phyloP scores from a whole-genome alignment of 305 asterid genomes.

The Striga hermonthica region DNA sequence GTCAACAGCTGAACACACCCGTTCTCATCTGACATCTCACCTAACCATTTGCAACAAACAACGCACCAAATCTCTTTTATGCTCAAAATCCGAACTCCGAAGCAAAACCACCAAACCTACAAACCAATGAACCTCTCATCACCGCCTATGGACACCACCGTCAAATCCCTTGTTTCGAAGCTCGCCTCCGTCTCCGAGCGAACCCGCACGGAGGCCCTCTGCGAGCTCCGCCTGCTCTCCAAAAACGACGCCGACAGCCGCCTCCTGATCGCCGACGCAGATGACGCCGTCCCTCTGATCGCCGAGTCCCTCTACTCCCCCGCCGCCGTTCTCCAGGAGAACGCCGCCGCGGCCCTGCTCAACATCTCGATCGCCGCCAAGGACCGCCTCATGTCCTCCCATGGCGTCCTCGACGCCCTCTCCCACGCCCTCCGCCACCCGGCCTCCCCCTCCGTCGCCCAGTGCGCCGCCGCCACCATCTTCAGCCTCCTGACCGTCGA shows the following conservation, averaged over 20 bases:
- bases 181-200: constrained; percentile 84
- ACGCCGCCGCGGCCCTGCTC: constrained; percentile 80
- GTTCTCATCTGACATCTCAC: too few species aligned
- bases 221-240: constrained; percentile 82
- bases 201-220: constrained; percentile 70
- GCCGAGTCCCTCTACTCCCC: constrained; percentile 83
- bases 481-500: constrained; percentile 66
- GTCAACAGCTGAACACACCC: too few species aligned
- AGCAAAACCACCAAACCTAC: not conserved
- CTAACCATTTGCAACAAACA: too few species aligned
- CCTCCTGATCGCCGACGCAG: constrained; percentile 61
- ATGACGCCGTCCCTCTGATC: constrained; percentile 60
- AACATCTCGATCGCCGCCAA: constrained; percentile 81
- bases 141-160: constrained; percentile 61
- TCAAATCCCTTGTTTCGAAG: constrained; percentile 58
- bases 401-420: constrained; percentile 79
- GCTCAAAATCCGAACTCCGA: not conserved
- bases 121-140: constrained; percentile 24
- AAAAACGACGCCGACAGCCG: constrained; percentile 72
- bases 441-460: constrained; percentile 59
- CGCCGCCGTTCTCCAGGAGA: constrained; percentile 54
- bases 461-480: constrained; percentile 80
- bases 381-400: constrained; percentile 63
- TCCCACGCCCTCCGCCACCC: constrained; percentile 89
- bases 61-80: not conserved